These are phyloP conservation scores for Keithomyces neogunnii DNA, from an alignment of 2,329 filamentous ascomycete genomes.

Conservation along the genomic window DNA sequence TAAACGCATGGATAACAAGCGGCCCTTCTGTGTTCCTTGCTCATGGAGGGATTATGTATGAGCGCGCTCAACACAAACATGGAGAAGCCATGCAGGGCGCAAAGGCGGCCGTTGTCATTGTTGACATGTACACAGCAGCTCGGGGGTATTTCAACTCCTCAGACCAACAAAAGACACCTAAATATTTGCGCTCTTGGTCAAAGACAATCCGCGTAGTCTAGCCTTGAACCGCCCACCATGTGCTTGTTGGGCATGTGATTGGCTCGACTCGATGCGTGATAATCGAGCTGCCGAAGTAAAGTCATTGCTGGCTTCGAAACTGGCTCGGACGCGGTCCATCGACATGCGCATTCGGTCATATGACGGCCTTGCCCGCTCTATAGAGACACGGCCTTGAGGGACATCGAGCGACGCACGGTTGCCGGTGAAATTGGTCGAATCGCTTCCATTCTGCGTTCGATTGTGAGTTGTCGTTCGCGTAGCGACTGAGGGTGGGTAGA, in stretches of 20 bases:
- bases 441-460: constrained; percentile 83
- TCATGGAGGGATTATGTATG: not conserved
- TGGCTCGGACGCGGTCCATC: constrained; percentile 76
- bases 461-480: constrained; percentile 67
- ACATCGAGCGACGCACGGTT: constrained; percentile 46
- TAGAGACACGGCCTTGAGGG: constrained; percentile 40
- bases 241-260: constrained; percentile 28
- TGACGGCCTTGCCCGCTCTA: constrained; percentile 69
- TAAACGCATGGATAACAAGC: constrained; percentile 21
- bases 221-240: constrained; percentile 22
- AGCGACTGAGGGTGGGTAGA: constrained; percentile 86
- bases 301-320: constrained; percentile 81
- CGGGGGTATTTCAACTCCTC: constrained; percentile 2
- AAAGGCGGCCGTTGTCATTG: not conserved
- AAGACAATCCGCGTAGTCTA: constrained; percentile 33
- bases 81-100: not conserved
- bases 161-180: constrained; percentile 19
- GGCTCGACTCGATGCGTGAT: constrained; percentile 70
- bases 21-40: not conserved
- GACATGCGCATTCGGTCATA: constrained; percentile 80
- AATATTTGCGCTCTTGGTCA: constrained; percentile 31
- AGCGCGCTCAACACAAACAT: not conserved
- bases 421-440: constrained; percentile 82
- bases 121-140: constrained; percentile 19
- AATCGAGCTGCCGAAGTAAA: constrained; percentile 87